Base-by-base conservation (phyloP, 768 basidiomycete species). In the Lanmaoa rubissima region DNA sequence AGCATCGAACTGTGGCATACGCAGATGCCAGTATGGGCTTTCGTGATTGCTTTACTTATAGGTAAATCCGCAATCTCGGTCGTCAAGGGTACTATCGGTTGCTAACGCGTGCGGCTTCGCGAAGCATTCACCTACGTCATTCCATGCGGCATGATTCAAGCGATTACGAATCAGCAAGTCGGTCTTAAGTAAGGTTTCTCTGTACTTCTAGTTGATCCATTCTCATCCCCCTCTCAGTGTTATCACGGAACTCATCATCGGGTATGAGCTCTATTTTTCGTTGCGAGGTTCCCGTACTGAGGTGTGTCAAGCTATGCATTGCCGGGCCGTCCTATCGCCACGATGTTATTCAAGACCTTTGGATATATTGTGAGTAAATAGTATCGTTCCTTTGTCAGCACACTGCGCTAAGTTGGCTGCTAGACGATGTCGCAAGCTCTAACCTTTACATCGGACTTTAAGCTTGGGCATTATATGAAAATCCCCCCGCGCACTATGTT, bases 261-360 rank as follows among this genome's bases (percentile, higher is more conserved):
- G 91, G 52, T 66, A 61, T n/a, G 64, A 5, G 26, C 11, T 41
- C 12, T 21, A 8, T 13, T 8, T 34, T 42, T 45, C 14, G 8
- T 45, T 21, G 28, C 17, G 14, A 53, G n/a, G 3, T 54, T 12
- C 4, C 3, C 26, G 5, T n/a, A 41, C 48, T 61, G 12, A 64
- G 21, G 16, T 47, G 5, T 17, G 14, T 38, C 48, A 24, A 72
- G 73, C 21, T 92, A 90, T 63, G 82, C 80, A 26, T 78, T 90
- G 41, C 92, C 90, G 13, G 90, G 92, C 2, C 81, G 81, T 16
- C 88, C 90, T 6, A 69, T 92, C 54, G 90, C 91, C 0, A 89
- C 84, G 79, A 90, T 92, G 90, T 75, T 92, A 76, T 91, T 91
- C 80, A 92, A 90, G 81, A 88, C 87, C 0, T 90, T 79, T 78